Percentiles rank a stretch among this genome's conserved stretches.
Evolutionary conservation across 2,329 filamentous ascomycete species (phyloP).

Genomic region (Trichophyton verrucosum): DNA sequence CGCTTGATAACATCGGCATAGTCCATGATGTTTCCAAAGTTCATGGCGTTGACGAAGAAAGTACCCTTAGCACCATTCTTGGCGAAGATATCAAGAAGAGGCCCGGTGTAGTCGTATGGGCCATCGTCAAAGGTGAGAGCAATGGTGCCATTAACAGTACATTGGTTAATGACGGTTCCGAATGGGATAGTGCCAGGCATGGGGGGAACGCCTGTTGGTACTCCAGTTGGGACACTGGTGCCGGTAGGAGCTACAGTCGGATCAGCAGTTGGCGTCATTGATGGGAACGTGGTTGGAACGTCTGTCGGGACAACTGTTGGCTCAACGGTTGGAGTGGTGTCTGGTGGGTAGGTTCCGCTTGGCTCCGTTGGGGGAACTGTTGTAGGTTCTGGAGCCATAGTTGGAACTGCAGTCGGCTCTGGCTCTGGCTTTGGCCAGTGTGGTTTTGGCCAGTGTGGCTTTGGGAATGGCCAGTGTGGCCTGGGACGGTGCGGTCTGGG

Average conservation of each 20-base stretch:
- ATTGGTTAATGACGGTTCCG: constrained; percentile 12
- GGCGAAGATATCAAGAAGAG: constrained; percentile 55
- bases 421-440: not conserved
- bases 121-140: constrained; percentile 81
- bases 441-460: not conserved
- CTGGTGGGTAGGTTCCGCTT: not conserved
- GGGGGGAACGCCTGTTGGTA: not conserved
- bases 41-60: constrained; percentile 68
- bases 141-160: constrained; percentile 45
- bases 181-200: not conserved
- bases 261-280: not conserved
- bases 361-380: not conserved
- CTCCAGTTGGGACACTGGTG: not conserved
- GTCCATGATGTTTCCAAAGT: constrained; percentile 8
- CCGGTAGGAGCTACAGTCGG: not conserved
- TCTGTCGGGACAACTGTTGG: not conserved
- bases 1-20: constrained; percentile 21
- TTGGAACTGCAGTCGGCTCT: not conserved
- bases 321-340: not conserved
- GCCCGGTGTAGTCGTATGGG: constrained; percentile 57
- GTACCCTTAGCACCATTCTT: constrained; percentile 59
- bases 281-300: not conserved
- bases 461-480: not conserved
- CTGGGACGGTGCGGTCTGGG: not conserved
- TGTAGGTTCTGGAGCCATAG: not conserved